These are phyloP conservation scores for Aegilops bicornis DNA, from an alignment of 176 grass and related monocot genomes.

Conservation along the genomic window DNA sequence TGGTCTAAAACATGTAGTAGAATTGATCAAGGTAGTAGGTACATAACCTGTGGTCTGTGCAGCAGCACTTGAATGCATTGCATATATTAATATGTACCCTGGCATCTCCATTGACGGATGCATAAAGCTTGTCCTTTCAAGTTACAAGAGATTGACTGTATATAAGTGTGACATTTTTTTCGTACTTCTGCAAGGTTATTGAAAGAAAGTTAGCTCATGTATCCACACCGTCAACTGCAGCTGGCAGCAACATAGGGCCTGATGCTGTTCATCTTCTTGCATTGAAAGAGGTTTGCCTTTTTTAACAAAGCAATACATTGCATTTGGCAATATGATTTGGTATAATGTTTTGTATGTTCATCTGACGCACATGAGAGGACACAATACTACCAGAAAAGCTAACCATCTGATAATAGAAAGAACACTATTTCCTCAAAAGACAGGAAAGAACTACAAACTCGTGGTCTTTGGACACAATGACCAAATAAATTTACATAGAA, in stretches of 20 bases:
- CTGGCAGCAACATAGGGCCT: conserved; percentile 63
- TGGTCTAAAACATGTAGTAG: background rate
- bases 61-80: conserved; percentile 14
- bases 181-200: conserved; percentile 62
- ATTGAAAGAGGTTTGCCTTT: conserved; percentile 82
- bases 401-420: conserved; percentile 20
- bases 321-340: conserved; percentile 5
- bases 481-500: background rate
- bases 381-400: background rate
- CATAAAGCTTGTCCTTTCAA: conserved; percentile 10
- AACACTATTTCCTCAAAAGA: conserved; percentile 1
- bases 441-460: background rate
- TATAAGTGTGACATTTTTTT: conserved; percentile 41
- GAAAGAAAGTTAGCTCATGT: conserved; percentile 84
- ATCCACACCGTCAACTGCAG: conserved; percentile 75
- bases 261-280: conserved; percentile 94
- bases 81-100: background rate
- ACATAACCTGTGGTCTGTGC: conserved; percentile 4
- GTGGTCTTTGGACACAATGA: conserved; percentile 2
- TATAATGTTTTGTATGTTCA: conserved; percentile 26
- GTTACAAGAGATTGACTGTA: background rate
- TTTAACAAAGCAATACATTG: background rate
- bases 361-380: background rate
- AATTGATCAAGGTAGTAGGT: conserved; percentile 3
- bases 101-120: background rate